Evolutionary conservation across 2,329 filamentous ascomycete genomes (phyloP).

Genomic region (Claviceps capensis): DNA sequence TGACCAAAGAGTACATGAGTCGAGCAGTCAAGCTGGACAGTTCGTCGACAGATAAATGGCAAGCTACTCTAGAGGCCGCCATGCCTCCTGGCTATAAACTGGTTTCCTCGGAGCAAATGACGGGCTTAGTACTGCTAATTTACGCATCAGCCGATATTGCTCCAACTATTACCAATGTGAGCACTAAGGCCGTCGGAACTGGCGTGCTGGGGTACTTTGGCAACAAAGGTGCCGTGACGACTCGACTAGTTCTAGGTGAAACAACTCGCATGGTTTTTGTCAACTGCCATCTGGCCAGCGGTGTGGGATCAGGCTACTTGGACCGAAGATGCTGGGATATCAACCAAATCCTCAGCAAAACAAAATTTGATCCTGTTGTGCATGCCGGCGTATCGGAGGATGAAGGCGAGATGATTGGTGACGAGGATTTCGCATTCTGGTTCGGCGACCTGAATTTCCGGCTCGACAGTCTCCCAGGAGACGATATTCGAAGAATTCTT

Average conservation of each 20-base stretch:
- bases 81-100: conserved; percentile 66
- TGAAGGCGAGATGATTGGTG: conserved; percentile 59
- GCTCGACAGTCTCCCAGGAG: conserved; percentile 73
- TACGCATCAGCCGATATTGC: conserved; percentile 71
- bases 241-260: conserved; percentile 74
- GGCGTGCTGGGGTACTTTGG: conserved; percentile 87
- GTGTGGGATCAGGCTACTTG: conserved; percentile 60
- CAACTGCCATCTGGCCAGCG: conserved; percentile 84
- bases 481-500: conserved; percentile 76
- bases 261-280: conserved; percentile 81
- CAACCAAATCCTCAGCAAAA: conserved; percentile 59
- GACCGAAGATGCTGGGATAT: conserved; percentile 87
- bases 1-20: conserved; percentile 63
- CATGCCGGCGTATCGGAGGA: conserved; percentile 51
- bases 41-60: conserved; percentile 63
- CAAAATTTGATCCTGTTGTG: conserved; percentile 62
- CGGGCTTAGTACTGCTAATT: conserved; percentile 70
- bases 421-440: conserved; percentile 93
- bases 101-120: conserved; percentile 70
- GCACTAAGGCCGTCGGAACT: conserved; percentile 72
- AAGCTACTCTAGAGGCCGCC: conserved; percentile 56
- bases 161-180: conserved; percentile 65
- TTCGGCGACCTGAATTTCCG: conserved; percentile 94
- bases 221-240: conserved; percentile 84
- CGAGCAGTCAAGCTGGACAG: conserved; percentile 56